Evolutionary conservation across 352 stramenopile genomes (phyloP), one percentile per base, ranked within the genome.

Genomic region (Phytophthora pisi): DNA sequence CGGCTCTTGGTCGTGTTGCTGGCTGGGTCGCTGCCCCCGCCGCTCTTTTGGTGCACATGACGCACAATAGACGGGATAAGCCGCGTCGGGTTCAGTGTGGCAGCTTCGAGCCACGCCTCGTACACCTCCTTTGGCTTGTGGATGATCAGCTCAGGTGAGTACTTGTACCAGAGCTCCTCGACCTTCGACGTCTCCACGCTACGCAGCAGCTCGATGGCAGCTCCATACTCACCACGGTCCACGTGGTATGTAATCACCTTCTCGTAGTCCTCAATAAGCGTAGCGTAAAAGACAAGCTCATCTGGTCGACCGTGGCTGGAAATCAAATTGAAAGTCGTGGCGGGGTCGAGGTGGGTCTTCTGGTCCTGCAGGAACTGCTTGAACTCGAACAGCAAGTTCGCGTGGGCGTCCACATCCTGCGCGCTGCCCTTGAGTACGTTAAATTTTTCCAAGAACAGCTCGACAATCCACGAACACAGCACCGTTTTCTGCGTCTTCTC

Each of bases 131-230:
- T 93, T 0, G 93, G 90, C 64, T 96, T 96, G 61, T 95, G 86
- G 8, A 97, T 87, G 61, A 98, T 97, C 31, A 98, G 76, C 51
- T 97, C 89, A 0, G 93, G 90, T 15, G 91, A 97, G 72, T 97
- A 98, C 67, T 98, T 98, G 83, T 98, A 98, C 73, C 96, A 97
- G 7, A 98, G 72, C 61, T 96, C 85, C 62, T 98, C 92, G 9
- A 98, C 90, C 57, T 97, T 97, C 28, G 91, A 89, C 38, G 92
- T 96, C 52, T 90, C 88, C 24, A 96, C 91, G 16, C 90, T 91
- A 34, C 83, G 82, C 26, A 98, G 78, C 43, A 98, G 64, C 38
- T 96, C 89, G 52, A 98, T 96, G 5, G 93, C 91, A 3, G 89
- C 86, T 8, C 81, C 85, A 60, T 98, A 97, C 51, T 97, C 91